Percentiles rank a stretch among this genome's conserved stretches.
Evolutionary conservation across 2,329 filamentous ascomycete species (phyloP).

Genomic region (Phaeosphaeriaceae sp.): DNA sequence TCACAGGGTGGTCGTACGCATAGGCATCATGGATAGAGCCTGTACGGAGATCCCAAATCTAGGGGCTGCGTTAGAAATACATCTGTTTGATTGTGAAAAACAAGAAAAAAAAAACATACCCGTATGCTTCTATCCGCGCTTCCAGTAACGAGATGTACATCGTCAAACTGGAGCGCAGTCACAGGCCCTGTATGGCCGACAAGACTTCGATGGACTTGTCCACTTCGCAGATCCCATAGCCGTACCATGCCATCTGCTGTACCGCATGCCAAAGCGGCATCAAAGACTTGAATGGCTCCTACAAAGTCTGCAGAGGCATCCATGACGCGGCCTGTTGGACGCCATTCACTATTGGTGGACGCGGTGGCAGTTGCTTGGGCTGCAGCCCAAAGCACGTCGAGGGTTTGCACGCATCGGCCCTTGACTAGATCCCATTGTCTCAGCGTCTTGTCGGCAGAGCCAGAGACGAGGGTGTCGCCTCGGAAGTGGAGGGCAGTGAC

Average conservation of each 20-base stretch:
- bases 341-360: constrained; percentile 69
- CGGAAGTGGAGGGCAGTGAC: constrained; percentile 92
- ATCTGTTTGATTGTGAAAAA: not conserved
- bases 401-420: constrained; percentile 94
- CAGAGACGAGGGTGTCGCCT: constrained; percentile 88
- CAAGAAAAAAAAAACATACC: constrained; percentile 70
- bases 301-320: constrained; percentile 85
- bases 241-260: constrained; percentile 97
- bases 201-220: constrained; percentile 94
- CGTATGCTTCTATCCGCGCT: constrained; percentile 91
- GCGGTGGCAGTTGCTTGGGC: constrained; percentile 76
- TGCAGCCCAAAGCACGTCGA: constrained; percentile 97
- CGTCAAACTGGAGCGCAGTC: constrained; percentile 94
- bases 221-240: constrained; percentile 94
- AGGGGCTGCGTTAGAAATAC: constrained; percentile 29
- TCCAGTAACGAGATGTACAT: constrained; percentile 91
- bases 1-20: constrained; percentile 90
- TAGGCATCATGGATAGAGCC: constrained; percentile 96
- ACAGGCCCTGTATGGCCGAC: constrained; percentile 96
- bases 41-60: constrained; percentile 99
- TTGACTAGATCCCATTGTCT: constrained; percentile 97
- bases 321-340: constrained; percentile 69
- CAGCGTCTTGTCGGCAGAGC: constrained; percentile 95
- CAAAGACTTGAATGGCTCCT: constrained; percentile 92
- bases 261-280: constrained; percentile 92